Conservation (phyloP, 768 basidiomycete species). For the Termitomyces sp. region DNA sequence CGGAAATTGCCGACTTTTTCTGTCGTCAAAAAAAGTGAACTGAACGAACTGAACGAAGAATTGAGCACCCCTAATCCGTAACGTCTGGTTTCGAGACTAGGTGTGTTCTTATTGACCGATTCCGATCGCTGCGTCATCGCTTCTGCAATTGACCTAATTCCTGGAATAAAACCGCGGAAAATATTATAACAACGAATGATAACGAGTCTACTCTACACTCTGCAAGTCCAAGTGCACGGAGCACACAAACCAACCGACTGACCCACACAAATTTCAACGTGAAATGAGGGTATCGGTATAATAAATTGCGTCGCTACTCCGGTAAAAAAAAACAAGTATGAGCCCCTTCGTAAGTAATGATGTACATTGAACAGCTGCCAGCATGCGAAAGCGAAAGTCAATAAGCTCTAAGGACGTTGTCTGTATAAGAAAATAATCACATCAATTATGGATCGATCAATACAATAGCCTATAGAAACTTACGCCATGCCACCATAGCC, state of each 20-base stretch:
- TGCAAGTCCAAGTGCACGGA: background rate
- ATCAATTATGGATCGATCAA: background rate
- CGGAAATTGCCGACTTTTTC: too few relatives aligned
- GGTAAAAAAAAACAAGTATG: background rate
- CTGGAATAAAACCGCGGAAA: background rate
- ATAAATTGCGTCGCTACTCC: background rate
- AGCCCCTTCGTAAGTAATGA: slow-evolving; percentile 7
- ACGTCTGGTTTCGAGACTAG: too few relatives aligned
- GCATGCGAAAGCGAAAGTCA: slow-evolving; percentile 10
- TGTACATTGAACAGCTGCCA: slow-evolving; percentile 14
- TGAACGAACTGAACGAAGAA: too few relatives aligned
- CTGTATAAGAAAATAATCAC: slow-evolving; percentile 4
- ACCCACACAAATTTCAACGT: background rate
- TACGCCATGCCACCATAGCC: slow-evolving; percentile 61
- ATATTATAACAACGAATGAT: too few relatives aligned
- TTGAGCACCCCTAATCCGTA: too few relatives aligned
- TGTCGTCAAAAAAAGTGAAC: too few relatives aligned
- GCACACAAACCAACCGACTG: background rate
- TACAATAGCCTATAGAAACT: slow-evolving; percentile 18
- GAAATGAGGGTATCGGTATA: background rate
- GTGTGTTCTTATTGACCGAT: too few relatives aligned
- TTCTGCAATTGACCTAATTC: background rate
- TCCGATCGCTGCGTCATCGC: too few relatives aligned
- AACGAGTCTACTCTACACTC: background rate
- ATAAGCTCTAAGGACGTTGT: slow-evolving; percentile 19